These are phyloP conservation scores for Tremellales sp. DNA, from an alignment of 1,284 basidiomycete species.

Conservation along the genomic window DNA sequence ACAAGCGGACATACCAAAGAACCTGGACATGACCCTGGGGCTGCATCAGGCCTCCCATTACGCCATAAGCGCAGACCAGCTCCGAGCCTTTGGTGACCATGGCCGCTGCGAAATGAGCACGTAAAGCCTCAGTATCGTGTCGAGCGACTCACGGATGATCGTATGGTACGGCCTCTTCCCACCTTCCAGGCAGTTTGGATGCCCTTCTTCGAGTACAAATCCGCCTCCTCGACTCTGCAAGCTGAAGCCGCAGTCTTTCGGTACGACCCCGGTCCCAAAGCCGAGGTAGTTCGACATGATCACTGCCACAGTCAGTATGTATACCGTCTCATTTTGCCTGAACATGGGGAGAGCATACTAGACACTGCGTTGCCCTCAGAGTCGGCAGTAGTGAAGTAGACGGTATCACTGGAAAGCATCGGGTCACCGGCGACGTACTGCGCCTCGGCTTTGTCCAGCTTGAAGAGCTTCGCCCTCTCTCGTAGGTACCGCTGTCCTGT, in stretches of 20 bases:
- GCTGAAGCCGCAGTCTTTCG: constrained; percentile 86
- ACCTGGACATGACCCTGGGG: constrained; percentile 72
- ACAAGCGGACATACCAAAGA: constrained; percentile 61
- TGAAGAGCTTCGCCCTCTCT: constrained; percentile 68
- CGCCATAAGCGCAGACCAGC: constrained; percentile 80
- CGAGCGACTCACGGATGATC: constrained; percentile 60
- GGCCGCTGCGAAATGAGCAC: constrained; percentile 51
- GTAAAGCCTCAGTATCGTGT: not conserved
- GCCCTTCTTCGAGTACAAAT: constrained; percentile 69
- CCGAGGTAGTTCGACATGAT: constrained; percentile 63
- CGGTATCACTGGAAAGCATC: constrained; percentile 71
- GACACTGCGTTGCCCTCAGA: constrained; percentile 83
- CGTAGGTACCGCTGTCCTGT: constrained; percentile 75
- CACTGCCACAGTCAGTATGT: constrained; percentile 2
- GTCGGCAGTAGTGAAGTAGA: constrained; percentile 81
- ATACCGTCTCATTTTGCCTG: not conserved
- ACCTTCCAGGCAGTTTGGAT: constrained; percentile 73
- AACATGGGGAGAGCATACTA: constrained; percentile 6
- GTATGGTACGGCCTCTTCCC: constrained; percentile 88
- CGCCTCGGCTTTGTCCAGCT: constrained; percentile 59
- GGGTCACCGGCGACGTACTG: constrained; percentile 57
- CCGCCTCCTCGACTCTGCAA: constrained; percentile 86
- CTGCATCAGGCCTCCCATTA: constrained; percentile 83
- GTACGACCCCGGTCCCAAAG: constrained; percentile 61
- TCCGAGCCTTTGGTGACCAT: constrained; percentile 76